Conservation (phyloP, 169 alveolate genomes). For the Cryptosporidium felis region DNA sequence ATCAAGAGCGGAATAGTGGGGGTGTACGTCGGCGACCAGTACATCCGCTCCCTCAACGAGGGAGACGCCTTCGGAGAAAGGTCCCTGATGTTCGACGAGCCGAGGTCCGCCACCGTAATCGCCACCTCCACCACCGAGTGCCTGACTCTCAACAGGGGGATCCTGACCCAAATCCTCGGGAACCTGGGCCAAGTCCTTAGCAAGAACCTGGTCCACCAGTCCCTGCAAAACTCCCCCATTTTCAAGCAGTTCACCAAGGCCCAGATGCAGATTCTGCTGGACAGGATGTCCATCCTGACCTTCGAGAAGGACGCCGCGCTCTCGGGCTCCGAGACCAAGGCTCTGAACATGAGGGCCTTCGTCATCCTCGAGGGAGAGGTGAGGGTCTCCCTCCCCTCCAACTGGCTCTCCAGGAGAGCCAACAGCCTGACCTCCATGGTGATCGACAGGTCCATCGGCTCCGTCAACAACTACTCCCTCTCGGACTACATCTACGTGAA, state of each 20-base stretch:
- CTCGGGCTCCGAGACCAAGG: slow-evolving; percentile 16
- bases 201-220: slow-evolving; percentile 45
- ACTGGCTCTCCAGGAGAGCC: slow-evolving; percentile 48
- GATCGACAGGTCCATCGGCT: slow-evolving; percentile 53
- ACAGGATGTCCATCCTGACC: slow-evolving; percentile 4
- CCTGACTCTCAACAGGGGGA: slow-evolving; percentile 83
- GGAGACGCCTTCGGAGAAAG: slow-evolving; percentile 95
- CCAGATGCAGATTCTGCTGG: slow-evolving; percentile 43
- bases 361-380: slow-evolving; percentile 89
- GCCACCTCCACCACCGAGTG: slow-evolving; percentile 86
- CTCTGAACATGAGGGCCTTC: slow-evolving; percentile 60
- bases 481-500: slow-evolving; percentile 42
- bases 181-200: slow-evolving; percentile 84
- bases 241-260: slow-evolving; percentile 81
- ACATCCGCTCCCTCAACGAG: slow-evolving; percentile 75
- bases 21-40: slow-evolving; percentile 82
- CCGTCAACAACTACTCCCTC: slow-evolving; percentile 12
- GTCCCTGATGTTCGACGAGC: slow-evolving; percentile 90
- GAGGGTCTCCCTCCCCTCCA: slow-evolving; percentile 43
- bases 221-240: slow-evolving; percentile 83
- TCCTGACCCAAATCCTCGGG: slow-evolving; percentile 84
- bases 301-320: neutral
- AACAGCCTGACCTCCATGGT: neutral
- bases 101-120: slow-evolving; percentile 91
- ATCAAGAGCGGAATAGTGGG: slow-evolving; percentile 89